A percentile compares a stretch with the other conserved stretches of the same genome.
Evolutionary conservation across 805 yeast species (phyloP).

Genomic region (Peterozyma xylosa): DNA sequence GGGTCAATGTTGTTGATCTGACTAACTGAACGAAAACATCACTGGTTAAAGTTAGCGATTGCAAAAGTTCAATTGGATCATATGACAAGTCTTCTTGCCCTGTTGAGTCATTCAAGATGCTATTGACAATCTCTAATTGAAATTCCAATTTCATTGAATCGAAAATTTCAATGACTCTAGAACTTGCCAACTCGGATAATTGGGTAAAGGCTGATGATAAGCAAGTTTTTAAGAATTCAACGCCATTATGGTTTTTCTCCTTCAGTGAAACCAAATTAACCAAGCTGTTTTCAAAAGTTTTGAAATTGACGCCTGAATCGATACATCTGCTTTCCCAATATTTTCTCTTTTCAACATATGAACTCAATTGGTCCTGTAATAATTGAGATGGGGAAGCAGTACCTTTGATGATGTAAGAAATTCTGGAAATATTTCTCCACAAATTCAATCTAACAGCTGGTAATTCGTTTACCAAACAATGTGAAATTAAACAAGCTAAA

Average conservation of each 20-base stretch:
- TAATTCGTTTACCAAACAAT: conserved; percentile 43
- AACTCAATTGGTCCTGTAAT: conserved; percentile 35
- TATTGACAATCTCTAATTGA: conserved; percentile 51
- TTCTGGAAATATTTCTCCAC: conserved; percentile 35
- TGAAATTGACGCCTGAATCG: conserved; percentile 41
- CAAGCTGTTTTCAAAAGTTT: conserved; percentile 48
- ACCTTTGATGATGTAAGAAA: conserved; percentile 29
- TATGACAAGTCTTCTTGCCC: conserved; percentile 33
- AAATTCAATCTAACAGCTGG: conserved; percentile 51
- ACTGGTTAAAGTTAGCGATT: conserved; percentile 45
- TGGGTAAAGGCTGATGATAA: conserved; percentile 37
- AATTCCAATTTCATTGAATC: conserved; percentile 45
- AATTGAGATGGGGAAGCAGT: conserved; percentile 38
- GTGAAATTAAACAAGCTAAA: conserved; percentile 62
- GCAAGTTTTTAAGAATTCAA: conserved; percentile 51
- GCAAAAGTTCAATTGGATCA: conserved; percentile 46
- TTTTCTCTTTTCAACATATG: conserved; percentile 39
- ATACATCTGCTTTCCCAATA: conserved; percentile 35
- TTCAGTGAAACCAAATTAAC: conserved; percentile 53
- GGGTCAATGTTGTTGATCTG: conserved; percentile 30
- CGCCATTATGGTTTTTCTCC: conserved; percentile 49
- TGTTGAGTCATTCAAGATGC: conserved; percentile 46
- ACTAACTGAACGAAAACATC: conserved; percentile 54
- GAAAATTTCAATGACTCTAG: conserved; percentile 50
- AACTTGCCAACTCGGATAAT: conserved; percentile 40